These are phyloP conservation scores for Talaromyces atroroseus DNA, from an alignment of 2,329 filamentous ascomycete genomes.

Conservation along the genomic window DNA sequence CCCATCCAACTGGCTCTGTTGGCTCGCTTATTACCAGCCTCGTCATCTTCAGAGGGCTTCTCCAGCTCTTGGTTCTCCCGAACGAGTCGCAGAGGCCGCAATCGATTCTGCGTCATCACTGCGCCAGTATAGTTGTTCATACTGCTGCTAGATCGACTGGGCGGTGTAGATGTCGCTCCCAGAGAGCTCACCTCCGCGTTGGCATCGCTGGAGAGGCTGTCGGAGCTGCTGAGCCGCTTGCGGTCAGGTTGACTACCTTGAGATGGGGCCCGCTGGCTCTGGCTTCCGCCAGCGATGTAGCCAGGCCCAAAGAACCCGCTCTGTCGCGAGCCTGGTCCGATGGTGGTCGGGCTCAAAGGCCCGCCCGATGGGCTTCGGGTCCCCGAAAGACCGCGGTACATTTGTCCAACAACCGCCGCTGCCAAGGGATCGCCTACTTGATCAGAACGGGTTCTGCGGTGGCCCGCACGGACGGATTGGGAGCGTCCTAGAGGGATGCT, in stretches of 20 bases:
- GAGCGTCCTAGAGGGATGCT: constrained; percentile 43
- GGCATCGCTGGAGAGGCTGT: constrained; percentile 48
- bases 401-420: constrained; percentile 75
- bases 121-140: constrained; percentile 64
- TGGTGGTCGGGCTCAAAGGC: constrained; percentile 48
- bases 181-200: constrained; percentile 42
- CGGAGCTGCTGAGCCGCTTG: constrained; percentile 61
- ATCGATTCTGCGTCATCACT: constrained; percentile 63
- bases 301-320: constrained; percentile 36
- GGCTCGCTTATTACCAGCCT: constrained; percentile 40
- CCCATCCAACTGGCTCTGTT: constrained; percentile 45
- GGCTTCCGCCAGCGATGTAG: constrained; percentile 50
- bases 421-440: constrained; percentile 43
- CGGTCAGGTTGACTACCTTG: constrained; percentile 43
- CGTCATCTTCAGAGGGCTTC: constrained; percentile 36
- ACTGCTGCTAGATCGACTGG: constrained; percentile 61
- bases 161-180: constrained; percentile 47
- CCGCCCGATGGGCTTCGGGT: constrained; percentile 42
- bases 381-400: constrained; percentile 67
- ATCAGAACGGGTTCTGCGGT: constrained; percentile 48
- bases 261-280: constrained; percentile 51
- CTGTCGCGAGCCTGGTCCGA: constrained; percentile 37
- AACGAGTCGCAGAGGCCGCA: constrained; percentile 79
- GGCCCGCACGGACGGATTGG: constrained; percentile 35
- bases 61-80: constrained; percentile 60